Percentiles rank a stretch among this genome's conserved stretches.
These are phyloP conservation scores for Arxiozyma telluris DNA, from an alignment of 1,139 yeast genomes.

Conservation along the genomic window DNA sequence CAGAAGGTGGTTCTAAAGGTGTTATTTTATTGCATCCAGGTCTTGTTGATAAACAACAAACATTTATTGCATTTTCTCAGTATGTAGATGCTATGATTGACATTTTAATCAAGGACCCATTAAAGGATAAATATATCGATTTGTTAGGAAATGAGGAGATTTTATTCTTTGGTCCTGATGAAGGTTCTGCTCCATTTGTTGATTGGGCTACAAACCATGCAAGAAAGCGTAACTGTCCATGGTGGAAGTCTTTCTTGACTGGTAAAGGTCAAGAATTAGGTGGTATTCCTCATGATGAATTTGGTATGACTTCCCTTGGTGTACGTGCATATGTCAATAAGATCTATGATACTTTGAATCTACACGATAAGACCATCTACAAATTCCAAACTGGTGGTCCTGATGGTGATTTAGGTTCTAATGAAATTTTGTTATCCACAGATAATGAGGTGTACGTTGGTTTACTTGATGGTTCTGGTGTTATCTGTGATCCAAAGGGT, in stretches of 20 bases:
- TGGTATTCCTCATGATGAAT: conserved; percentile 97
- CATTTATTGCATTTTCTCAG: conserved; percentile 82
- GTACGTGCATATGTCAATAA: conserved; percentile 90
- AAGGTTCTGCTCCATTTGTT: conserved; percentile 90
- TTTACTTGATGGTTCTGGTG: conserved; percentile 93
- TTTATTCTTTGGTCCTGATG: conserved; percentile 95
- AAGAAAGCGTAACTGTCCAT: conserved; percentile 84
- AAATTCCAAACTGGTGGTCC: conserved; percentile 99
- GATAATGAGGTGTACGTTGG: conserved; percentile 74
- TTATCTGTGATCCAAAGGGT: conserved; percentile 84
- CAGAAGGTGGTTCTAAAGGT: conserved; percentile 99
- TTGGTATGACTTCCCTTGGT: conserved; percentile 95
- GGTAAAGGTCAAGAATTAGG: conserved; percentile 90
- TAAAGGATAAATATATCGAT: conserved; percentile 81
- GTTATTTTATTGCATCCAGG: conserved; percentile 80
- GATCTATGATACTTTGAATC: conserved; percentile 68
- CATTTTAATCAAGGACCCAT: conserved; percentile 67
- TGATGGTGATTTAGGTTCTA: conserved; percentile 95
- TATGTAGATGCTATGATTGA: conserved; percentile 89
- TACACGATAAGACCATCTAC: conserved; percentile 51
- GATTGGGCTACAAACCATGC: conserved; percentile 99
- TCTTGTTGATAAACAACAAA: conserved; percentile 64
- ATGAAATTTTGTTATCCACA: conserved; percentile 78
- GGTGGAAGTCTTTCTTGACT: conserved; percentile 98
- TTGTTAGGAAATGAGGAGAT: conserved; percentile 79